A percentile compares a stretch with the other conserved stretches of the same genome.
Conservation (phyloP, 2,329 filamentous ascomycete genomes). For the Herpotrichia juniperi region DNA sequence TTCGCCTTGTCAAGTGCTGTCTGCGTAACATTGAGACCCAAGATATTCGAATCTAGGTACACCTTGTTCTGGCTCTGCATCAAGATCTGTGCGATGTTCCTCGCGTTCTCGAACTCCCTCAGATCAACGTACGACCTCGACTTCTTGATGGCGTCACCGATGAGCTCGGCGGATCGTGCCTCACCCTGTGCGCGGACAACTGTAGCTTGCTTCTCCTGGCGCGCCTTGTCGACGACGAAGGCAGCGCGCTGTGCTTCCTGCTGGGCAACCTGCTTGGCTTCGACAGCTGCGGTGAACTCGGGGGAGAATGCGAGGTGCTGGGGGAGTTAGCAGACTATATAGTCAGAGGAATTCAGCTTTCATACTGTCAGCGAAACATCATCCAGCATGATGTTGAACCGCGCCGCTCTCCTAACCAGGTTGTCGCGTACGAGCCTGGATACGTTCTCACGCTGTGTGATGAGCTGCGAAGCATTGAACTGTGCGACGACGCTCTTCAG, state of each 20-base stretch:
- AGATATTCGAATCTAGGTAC: conserved; percentile 86
- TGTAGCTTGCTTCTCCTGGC: conserved; percentile 99
- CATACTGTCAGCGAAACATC: conserved; percentile 95
- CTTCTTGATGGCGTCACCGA: conserved; percentile 99
- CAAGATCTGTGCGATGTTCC: conserved; percentile 83
- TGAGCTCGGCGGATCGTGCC: conserved; percentile 94
- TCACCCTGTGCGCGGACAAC: conserved; percentile 99
- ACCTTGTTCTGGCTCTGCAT: conserved; percentile 94
- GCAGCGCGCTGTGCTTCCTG: conserved; percentile 97
- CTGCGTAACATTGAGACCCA: conserved; percentile 82
- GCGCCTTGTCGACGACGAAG: conserved; percentile 97
- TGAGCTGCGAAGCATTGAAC: conserved; percentile 97
- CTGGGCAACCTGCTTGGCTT: conserved; percentile 73
- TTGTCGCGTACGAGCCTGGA: conserved; percentile 91
- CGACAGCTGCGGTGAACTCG: conserved; percentile 72
- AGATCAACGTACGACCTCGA: conserved; percentile 95
- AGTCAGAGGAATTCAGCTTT: background rate
- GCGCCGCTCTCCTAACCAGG: conserved; percentile 84
- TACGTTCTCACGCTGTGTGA: conserved; percentile 98
- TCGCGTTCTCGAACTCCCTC: conserved; percentile 96
- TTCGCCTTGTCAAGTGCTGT: conserved; percentile 47
- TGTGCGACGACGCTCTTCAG: conserved; percentile 98
- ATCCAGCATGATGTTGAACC: conserved; percentile 97
- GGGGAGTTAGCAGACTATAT: conserved; percentile 24
- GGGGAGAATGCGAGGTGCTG: conserved; percentile 72